Conservation (phyloP, 768 basidiomycete species). For the Collybia sp. region DNA sequence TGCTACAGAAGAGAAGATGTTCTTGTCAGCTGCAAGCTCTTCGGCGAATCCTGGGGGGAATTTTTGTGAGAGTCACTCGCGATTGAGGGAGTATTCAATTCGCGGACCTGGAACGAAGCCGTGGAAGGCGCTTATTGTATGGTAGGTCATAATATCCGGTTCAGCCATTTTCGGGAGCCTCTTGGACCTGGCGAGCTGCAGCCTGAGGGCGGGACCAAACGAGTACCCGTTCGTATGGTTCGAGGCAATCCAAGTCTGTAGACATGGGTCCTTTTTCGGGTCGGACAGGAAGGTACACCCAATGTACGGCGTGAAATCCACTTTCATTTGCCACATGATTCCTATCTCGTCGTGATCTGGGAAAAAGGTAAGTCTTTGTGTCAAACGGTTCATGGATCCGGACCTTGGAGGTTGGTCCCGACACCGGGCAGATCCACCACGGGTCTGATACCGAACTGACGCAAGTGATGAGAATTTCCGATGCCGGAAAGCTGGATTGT, state of each 20-base stretch:
- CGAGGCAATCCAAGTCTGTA: conserved; percentile 16
- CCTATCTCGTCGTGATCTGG: conserved; percentile 28
- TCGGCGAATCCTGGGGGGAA: conserved; percentile 14
- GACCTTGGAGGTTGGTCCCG: conserved; percentile 26
- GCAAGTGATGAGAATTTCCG: no score
- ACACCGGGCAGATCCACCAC: no score
- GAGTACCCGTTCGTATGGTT: conserved; percentile 20
- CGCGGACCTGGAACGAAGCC: conserved; percentile 21
- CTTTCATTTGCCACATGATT: conserved; percentile 21
- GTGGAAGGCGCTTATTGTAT: conserved; percentile 15
- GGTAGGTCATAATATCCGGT: conserved; percentile 23
- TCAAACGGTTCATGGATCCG: background rate
- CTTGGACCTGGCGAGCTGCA: conserved; percentile 17
- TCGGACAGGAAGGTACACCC: conserved; percentile 21
- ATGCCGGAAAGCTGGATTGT: conserved; percentile 13
- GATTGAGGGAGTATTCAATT: background rate
- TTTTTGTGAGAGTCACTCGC: background rate
- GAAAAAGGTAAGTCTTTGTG: background rate
- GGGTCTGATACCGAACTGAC: no score
- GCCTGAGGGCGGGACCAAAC: conserved; percentile 17
- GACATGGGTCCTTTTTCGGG: conserved; percentile 21
- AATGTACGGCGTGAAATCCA: conserved; percentile 19
- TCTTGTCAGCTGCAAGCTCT: conserved; percentile 13
- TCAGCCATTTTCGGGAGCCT: conserved; percentile 13
- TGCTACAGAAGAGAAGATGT: conserved; percentile 17